Conservation (phyloP, 352 stramenopile species). For the Phytophthora crassamura region DNA sequence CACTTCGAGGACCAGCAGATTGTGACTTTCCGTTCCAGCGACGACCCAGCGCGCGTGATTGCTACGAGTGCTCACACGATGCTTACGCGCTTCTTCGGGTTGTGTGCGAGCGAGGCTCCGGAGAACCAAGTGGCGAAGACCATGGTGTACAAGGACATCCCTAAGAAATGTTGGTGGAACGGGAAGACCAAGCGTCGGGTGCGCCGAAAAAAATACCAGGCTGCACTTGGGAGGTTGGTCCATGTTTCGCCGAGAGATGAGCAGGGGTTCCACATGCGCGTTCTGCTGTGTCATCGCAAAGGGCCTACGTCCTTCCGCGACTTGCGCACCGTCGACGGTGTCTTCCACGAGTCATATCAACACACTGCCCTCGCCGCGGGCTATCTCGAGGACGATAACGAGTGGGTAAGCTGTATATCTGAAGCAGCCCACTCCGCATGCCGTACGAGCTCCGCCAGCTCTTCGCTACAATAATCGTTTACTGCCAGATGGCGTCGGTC, state of each 20-base stretch:
- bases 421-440: slow-evolving; percentile 30
- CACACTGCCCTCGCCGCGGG: slow-evolving; percentile 14
- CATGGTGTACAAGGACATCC: slow-evolving; percentile 31
- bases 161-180: slow-evolving; percentile 28
- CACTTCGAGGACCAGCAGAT: too few species aligned
- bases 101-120: slow-evolving; percentile 14
- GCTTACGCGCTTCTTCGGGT: slow-evolving; percentile 9
- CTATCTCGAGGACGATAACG: slow-evolving; percentile 30
- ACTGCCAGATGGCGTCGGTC: too few species aligned
- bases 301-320: slow-evolving; percentile 32
- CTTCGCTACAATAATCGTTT: too few species aligned
- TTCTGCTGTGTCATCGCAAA: slow-evolving; percentile 27
- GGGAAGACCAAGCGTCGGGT: slow-evolving; percentile 14
- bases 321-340: slow-evolving; percentile 22
- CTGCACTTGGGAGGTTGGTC: slow-evolving; percentile 29
- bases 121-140: slow-evolving; percentile 5
- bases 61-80: not conserved
- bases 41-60: too few species aligned
- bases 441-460: slow-evolving; percentile 34
- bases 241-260: too few species aligned
- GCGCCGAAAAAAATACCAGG: slow-evolving; percentile 4
- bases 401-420: too few species aligned
- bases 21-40: too few species aligned
- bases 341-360: slow-evolving; percentile 16
- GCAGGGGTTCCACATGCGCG: too few species aligned